These are phyloP conservation scores for Crepidotus variabilis DNA, from an alignment of 768 basidiomycete genomes.

Conservation along the genomic window DNA sequence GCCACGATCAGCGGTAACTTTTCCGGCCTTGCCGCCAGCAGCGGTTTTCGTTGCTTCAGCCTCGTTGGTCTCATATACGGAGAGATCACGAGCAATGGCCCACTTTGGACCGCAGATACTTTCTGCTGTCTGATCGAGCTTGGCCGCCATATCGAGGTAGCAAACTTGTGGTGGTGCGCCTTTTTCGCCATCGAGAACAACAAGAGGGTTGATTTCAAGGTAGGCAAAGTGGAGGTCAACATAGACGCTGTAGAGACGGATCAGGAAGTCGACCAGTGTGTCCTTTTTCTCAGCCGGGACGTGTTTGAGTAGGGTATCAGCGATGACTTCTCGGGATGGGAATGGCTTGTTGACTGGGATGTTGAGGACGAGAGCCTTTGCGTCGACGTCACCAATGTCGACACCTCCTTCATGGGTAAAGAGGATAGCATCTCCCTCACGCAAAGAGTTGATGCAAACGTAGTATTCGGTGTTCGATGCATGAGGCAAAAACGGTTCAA, in stretches of 20 bases:
- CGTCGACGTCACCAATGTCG: constrained; percentile 97
- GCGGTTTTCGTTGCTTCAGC: constrained; percentile 36
- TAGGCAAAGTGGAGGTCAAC: constrained; percentile 99
- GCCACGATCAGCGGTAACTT: constrained; percentile 85
- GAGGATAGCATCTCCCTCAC: constrained; percentile 93
- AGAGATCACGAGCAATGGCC: constrained; percentile 92
- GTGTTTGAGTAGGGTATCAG: constrained; percentile 70
- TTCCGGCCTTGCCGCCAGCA: constrained; percentile 35
- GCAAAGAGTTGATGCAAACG: constrained; percentile 94
- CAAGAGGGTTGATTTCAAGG: constrained; percentile 98
- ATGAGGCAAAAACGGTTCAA: constrained; percentile 98
- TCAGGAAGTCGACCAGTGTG: constrained; percentile 91
- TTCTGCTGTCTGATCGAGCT: constrained; percentile 99
- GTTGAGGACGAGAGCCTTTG: constrained; percentile 89
- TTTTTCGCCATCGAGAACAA: constrained; percentile 80
- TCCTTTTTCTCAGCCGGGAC: constrained; percentile 87
- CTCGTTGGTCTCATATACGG: constrained; percentile 56
- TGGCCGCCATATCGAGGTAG: constrained; percentile 99
- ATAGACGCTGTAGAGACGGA: constrained; percentile 94
- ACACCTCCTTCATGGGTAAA: constrained; percentile 99
- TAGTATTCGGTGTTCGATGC: constrained; percentile 94
- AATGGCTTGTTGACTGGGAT: constrained; percentile 73
- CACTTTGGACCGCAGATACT: constrained; percentile 98
- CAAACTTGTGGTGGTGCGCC: constrained; percentile 74
- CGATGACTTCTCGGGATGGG: constrained; percentile 79